These are phyloP conservation scores for Balakata baccata DNA, from an alignment of 345 rosid species.

Conservation along the genomic window DNA sequence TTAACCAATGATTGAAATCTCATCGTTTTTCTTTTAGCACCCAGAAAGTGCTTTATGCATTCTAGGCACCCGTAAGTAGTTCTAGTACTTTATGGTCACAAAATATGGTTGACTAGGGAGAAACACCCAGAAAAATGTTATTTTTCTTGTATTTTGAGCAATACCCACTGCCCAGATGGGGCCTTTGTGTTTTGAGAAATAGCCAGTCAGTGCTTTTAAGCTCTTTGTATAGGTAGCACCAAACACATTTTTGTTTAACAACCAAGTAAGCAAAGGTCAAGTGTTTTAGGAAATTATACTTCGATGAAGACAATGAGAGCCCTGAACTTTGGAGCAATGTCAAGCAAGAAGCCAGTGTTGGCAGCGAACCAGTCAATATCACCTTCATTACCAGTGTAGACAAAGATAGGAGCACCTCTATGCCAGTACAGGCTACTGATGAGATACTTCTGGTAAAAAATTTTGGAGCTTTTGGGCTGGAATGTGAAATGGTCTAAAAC, in stretches of 20 bases:
- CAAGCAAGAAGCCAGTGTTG: conserved; percentile 75
- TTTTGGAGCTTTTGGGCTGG: conserved; percentile 47
- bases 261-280: not conserved
- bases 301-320: conserved; percentile 81
- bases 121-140: not conserved
- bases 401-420: conserved; percentile 60
- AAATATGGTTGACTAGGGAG: not conserved
- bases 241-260: not conserved
- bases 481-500: conserved; percentile 71
- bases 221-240: not conserved
- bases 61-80: not conserved
- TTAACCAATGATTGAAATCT: not conserved
- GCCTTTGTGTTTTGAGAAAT: not conserved
- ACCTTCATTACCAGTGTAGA: conserved; percentile 82
- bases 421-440: conserved; percentile 51
- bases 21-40: not conserved
- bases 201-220: not conserved
- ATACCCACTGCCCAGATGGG: too few species aligned
- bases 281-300: conserved; percentile 29
- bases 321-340: conserved; percentile 72
- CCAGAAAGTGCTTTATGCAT: not conserved
- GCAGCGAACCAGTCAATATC: conserved; percentile 80
- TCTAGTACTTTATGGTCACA: not conserved
- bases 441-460: conserved; percentile 70
- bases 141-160: not conserved